Percentiles rank a stretch among this genome's conserved stretches.
phyloP scores from a whole-genome alignment of 768 basidiomycete species.

The Lactarius hatsudake region DNA sequence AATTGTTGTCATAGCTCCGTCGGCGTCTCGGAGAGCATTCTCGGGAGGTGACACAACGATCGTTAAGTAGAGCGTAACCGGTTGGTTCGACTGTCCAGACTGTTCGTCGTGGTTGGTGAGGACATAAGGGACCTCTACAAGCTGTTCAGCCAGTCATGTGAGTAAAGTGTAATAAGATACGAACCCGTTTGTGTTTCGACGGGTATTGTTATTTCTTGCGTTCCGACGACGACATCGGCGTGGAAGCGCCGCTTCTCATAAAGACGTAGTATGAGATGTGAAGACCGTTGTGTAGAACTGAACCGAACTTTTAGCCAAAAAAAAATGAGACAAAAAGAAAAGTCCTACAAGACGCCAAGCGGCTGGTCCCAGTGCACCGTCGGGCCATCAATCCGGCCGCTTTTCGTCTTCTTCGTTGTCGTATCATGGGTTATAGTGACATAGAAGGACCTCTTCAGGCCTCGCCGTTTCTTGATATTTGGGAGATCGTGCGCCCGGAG shows the following conservation, averaged over 20 bases:
- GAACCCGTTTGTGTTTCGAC: background rate
- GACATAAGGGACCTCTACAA: background rate
- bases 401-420: background rate
- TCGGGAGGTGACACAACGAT: background rate
- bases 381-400: background rate
- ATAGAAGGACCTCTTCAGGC: background rate
- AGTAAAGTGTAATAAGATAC: background rate
- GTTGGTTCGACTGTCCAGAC: background rate
- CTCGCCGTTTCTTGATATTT: background rate
- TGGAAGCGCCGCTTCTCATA: background rate
- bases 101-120: background rate
- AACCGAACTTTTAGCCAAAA: background rate
- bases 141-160: background rate
- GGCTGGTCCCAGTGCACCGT: background rate
- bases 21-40: too few relatives aligned
- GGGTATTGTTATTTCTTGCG: background rate
- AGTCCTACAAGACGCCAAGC: background rate
- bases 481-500: background rate
- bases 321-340: background rate
- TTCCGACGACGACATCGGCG: background rate
- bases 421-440: background rate
- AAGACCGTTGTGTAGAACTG: background rate
- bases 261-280: background rate
- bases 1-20: too few relatives aligned
- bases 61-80: background rate